These are phyloP conservation scores for Marasmius oreades DNA, from an alignment of 1,284 basidiomycete species.

Conservation along the genomic window DNA sequence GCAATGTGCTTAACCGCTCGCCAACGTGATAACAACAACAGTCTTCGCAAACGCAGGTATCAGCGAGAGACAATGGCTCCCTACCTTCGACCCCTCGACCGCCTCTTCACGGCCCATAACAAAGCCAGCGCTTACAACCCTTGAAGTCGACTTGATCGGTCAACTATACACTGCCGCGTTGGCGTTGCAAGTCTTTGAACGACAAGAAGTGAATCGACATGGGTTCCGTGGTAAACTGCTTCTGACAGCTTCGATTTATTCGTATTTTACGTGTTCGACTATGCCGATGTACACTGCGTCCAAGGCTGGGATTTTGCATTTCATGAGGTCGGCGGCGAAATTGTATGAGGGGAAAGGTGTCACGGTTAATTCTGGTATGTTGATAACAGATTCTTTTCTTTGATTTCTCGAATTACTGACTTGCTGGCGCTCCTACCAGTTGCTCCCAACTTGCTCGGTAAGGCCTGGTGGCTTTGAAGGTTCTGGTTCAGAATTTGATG, in stretches of 20 bases:
- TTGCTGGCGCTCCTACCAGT: conserved; percentile 9
- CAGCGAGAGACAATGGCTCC: conserved; percentile 18
- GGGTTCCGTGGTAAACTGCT: conserved; percentile 21
- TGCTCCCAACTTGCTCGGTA: conserved; percentile 18
- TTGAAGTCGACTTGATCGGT: conserved; percentile 17
- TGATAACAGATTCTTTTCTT: background rate
- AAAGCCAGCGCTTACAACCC: conserved; percentile 14
- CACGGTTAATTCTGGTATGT: conserved; percentile 18
- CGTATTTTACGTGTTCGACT: conserved; percentile 11
- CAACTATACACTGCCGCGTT: conserved; percentile 20
- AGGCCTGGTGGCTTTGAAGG: background rate
- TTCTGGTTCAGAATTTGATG: background rate
- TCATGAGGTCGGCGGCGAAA: conserved; percentile 17
- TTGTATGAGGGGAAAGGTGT: conserved; percentile 17
- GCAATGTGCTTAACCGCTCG: background rate
- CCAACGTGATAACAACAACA: background rate
- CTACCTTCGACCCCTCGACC: conserved; percentile 15
- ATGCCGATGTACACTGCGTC: conserved; percentile 19
- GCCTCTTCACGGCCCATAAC: conserved; percentile 14
- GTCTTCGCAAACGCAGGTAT: conserved; percentile 22
- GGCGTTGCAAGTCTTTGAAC: conserved; percentile 20
- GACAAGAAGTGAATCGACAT: conserved; percentile 16
- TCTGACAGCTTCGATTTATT: conserved; percentile 18
- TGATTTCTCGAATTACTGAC: background rate
- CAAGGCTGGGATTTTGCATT: conserved; percentile 19